Conservation (phyloP, 352 stramenopile species). For the Pythium insidiosum region DNA sequence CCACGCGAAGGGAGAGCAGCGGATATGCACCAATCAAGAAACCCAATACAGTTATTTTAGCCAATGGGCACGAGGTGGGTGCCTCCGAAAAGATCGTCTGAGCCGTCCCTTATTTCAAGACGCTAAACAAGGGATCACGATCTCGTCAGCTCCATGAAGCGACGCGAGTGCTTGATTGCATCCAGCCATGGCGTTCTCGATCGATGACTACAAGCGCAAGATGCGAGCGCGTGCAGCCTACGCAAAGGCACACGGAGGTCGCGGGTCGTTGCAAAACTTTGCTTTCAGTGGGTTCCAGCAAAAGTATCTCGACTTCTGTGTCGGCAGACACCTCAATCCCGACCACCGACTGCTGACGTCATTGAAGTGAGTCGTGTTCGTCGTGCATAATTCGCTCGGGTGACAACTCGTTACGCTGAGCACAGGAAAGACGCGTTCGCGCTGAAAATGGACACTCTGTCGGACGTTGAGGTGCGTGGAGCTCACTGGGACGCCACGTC, state of each 20-base stretch:
- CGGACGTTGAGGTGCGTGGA: constrained; percentile 32
- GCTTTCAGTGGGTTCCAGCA: constrained; percentile 23
- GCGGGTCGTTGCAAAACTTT: constrained; percentile 2
- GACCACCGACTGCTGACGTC: constrained; percentile 34
- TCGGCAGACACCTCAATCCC: constrained; percentile 41
- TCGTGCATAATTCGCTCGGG: too few relatives aligned
- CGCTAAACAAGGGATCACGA: too few relatives aligned
- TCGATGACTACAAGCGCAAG: constrained; percentile 51
- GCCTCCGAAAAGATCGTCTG: too few relatives aligned
- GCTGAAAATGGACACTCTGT: constrained; percentile 47
- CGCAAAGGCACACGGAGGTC: background rate
- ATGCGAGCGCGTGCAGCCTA: constrained; percentile 35
- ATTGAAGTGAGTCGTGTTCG: constrained; percentile 20
- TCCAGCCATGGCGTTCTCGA: constrained; percentile 42
- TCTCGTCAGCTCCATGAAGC: constrained; percentile 3
- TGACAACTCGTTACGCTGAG: too few relatives aligned
- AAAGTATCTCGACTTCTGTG: constrained; percentile 45
- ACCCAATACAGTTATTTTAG: too few relatives aligned
- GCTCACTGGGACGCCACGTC: too few relatives aligned
- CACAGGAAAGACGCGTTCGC: constrained; percentile 10
- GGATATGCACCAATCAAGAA: too few relatives aligned
- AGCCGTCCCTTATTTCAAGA: too few relatives aligned
- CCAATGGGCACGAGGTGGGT: too few relatives aligned
- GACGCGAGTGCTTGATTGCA: background rate
- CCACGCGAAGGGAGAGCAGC: too few relatives aligned